Evolutionary conservation across 257 asterid genomes (phyloP), one percentile per base, ranked within the genome.

Genomic region (Galeopsis tetrahit): DNA sequence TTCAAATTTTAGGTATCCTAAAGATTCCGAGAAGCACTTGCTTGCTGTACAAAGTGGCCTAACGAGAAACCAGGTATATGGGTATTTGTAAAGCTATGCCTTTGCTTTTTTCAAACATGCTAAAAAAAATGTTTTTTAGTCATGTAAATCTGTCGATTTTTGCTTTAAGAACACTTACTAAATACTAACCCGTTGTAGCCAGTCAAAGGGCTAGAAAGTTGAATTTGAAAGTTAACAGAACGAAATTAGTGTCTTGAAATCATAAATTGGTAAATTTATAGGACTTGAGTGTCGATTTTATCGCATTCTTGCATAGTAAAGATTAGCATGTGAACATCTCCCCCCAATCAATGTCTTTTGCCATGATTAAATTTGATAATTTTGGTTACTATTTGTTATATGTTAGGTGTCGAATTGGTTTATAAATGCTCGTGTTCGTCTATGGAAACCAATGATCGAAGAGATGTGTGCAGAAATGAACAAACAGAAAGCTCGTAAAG

Each of bases 391-490:
- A 7, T 55, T 5, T 43, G 40, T 57, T 52, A 63, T 9, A 38
- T 38, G 17, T 55, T 74, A 91, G 98, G 98, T 92, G 51, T 92
- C 96, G 0, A 92, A 89, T 60, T 92, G 96, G 97, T 92, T 92
- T 53, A 89, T 92, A 81, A 92, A 92, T 74, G 97, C 97, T 7
- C 89, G 97, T 36, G 97, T 92, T 17, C 88, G 98, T 5, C 88
- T 92, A 6, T 89, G 98, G 98, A 90, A 92, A 65, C 98, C 98
- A 10, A 86, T 92, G 96, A 90, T 92, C 28, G 98, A 92, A 80
- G 98, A 90, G 78, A 90, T 90, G 98, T 88, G 85, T 60, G 85
- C 92, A 1, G 98, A 92, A 83, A 88, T 88, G 92, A 90, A 84
- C 70, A 72, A 85, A 62, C 82, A 88, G 51, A 86, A 77, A 72